Percentiles rank a stretch among this genome's conserved stretches.
phyloP scores from a whole-genome alignment of 2,329 filamentous ascomycete species.

The Colletotrichum tropicicola region DNA sequence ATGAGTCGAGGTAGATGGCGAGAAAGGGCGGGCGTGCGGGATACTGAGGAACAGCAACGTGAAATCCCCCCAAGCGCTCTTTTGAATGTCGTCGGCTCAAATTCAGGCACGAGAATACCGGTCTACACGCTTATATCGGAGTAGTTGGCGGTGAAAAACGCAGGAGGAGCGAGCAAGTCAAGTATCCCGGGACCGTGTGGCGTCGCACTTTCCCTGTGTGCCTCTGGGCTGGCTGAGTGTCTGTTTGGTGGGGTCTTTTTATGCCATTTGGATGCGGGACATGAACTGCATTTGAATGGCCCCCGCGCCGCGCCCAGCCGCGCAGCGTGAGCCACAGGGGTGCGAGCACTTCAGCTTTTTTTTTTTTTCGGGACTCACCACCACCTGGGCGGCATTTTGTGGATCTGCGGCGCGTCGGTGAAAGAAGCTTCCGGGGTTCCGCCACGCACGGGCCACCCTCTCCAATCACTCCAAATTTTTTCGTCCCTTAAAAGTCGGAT shows the following conservation, averaged over 20 bases:
- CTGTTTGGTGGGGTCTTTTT: constrained; percentile 28
- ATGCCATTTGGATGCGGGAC: constrained; percentile 24
- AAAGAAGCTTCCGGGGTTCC: constrained; percentile 23
- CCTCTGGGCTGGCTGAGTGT: not conserved
- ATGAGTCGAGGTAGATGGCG: too few relatives aligned
- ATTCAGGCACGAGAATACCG: too few relatives aligned
- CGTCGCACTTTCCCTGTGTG: not conserved
- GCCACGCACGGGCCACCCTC: constrained; percentile 18
- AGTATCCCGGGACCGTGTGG: constrained; percentile 4
- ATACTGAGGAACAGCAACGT: too few relatives aligned
- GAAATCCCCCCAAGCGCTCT: too few relatives aligned
- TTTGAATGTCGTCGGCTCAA: too few relatives aligned
- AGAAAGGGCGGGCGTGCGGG: too few relatives aligned
- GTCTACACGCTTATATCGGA: constrained; percentile 10
- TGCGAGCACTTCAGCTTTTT: not conserved
- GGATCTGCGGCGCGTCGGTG: constrained; percentile 7
- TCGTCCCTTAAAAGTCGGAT: constrained; percentile 17
- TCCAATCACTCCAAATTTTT: constrained; percentile 29
- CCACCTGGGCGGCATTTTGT: not conserved
- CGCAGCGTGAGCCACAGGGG: constrained; percentile 4
- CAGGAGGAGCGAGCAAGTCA: constrained; percentile 6
- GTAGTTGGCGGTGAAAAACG: not conserved
- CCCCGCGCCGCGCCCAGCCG: not conserved
- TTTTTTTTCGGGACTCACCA: not conserved
- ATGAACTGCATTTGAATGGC: constrained; percentile 27